Conservation (phyloP, 805 yeast genomes). For the Sugiyamaella chiloensis region DNA sequence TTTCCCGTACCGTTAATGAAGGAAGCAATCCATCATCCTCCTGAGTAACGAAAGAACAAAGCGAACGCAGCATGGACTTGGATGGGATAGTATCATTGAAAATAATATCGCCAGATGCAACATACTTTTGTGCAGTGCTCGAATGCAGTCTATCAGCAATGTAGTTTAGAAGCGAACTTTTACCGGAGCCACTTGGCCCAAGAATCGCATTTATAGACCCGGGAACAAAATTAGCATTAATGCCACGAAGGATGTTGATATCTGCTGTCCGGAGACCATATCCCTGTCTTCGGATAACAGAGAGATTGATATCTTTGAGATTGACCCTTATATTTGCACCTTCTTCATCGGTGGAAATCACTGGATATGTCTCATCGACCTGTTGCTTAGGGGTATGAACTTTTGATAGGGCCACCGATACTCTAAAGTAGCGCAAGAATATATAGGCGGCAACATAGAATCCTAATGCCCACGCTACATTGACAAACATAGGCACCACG, state of each 20-base stretch:
- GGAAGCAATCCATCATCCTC: constrained; percentile 72
- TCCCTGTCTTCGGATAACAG: constrained; percentile 19
- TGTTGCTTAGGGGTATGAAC: constrained; percentile 23
- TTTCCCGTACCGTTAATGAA: constrained; percentile 72
- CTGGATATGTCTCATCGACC: constrained; percentile 1
- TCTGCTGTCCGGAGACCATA: constrained; percentile 17
- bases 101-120: constrained; percentile 42
- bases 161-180: constrained; percentile 61
- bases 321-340: constrained; percentile 23
- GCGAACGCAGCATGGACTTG: constrained; percentile 35
- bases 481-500: constrained; percentile 58
- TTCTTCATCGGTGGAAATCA: background rate
- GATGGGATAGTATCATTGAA: constrained; percentile 43
- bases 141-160: constrained; percentile 57
- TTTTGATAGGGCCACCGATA: constrained; percentile 51
- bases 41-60: constrained; percentile 77
- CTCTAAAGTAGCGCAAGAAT: constrained; percentile 47
- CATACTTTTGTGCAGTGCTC: constrained; percentile 32
- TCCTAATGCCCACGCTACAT: constrained; percentile 57
- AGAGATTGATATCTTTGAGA: constrained; percentile 26
- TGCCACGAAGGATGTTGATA: constrained; percentile 41
- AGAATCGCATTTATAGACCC: constrained; percentile 65
- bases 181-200: constrained; percentile 84
- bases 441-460: constrained; percentile 49
- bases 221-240: constrained; percentile 51